Evolutionary conservation across 1,284 basidiomycete genomes (phyloP), one percentile per base, ranked within the genome.

Genomic region (Ustilago lituana): DNA sequence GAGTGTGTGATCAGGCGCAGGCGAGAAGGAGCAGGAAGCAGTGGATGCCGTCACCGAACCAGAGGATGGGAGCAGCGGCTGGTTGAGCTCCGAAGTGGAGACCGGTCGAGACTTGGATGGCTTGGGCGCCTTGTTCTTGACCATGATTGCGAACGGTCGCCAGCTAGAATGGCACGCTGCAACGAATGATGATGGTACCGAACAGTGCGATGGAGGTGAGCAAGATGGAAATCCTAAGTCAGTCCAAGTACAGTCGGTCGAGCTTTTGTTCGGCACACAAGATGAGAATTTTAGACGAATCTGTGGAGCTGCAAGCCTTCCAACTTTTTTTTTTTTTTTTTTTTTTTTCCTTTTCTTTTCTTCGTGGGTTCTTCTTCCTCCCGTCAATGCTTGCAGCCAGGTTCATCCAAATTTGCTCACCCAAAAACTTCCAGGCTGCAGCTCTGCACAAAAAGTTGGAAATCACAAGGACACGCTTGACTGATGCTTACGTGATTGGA

Each of bases 1-100:
- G 48, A 87, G 83, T 44, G 84, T 82, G 41, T 86, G 87, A 53
- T 86, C 84, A 8, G 86, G 86, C 14, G 89, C 89, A 79, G 90
- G 91, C 9, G 87, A 85, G 23, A 66, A 71, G 31, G 62, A 71
- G 63, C 62, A 65, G 0, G 68, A 65, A 6, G 55, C 68, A 7
- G 63, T 71, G 11, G 68, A 71, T 22, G 68, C 68, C 5, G 62
- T 52, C 2, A 57, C 56, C 84, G 80, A 76, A 86, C 86, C 56
- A 3, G 61, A 49, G 5, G 56, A 59, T 63, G 87, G 85, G 39
- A 86, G 85, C 17, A 74, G 31, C 36, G 85, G 87, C 69, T 89
- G 87, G 7, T 88, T 87, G 63, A 90, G 85, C 44, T 85, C 82
- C 26, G 88, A 86, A 26, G 87, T 89, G 29, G 73, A 73, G 27